Conservation (phyloP, 768 basidiomycete genomes). For the Wakefieldia striispora region DNA sequence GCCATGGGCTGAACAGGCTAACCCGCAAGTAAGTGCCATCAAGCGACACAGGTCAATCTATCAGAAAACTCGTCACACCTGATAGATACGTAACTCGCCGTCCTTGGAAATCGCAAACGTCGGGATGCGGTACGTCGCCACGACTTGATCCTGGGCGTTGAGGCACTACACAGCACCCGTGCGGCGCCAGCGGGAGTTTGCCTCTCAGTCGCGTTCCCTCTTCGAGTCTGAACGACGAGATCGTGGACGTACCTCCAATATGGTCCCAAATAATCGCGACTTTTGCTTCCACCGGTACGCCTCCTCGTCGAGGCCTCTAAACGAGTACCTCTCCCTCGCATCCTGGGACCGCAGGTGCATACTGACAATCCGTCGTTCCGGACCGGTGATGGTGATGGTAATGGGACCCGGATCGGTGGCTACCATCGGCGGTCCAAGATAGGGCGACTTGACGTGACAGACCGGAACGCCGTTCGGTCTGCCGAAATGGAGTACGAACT, state of each 20-base stretch:
- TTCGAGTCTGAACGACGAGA: no score
- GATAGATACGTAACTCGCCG: conserved; percentile 29
- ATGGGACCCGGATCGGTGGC: conserved; percentile 17
- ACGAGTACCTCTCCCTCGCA: conserved; percentile 11
- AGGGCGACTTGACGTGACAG: conserved; percentile 29
- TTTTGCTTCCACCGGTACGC: conserved; percentile 27
- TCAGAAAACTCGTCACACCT: conserved; percentile 17
- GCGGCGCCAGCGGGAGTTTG: not conserved
- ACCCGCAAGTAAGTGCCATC: conserved; percentile 1
- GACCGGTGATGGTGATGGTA: conserved; percentile 12
- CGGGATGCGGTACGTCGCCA: conserved; percentile 33
- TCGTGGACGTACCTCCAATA: conserved; percentile 21
- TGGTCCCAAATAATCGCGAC: conserved; percentile 10
- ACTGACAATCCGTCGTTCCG: conserved; percentile 4
- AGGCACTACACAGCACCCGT: conserved; percentile 18
- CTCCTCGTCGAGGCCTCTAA: conserved; percentile 22
- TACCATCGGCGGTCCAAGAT: conserved; percentile 22
- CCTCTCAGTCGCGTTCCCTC: not conserved
- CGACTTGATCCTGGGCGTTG: conserved; percentile 17
- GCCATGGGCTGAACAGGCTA: conserved; percentile 25
- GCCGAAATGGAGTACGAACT: conserved; percentile 19
- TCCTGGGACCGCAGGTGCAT: conserved; percentile 7
- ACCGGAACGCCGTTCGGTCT: conserved; percentile 17
- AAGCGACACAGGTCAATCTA: not conserved
- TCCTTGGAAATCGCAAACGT: conserved; percentile 30